phyloP scores from a whole-genome alignment of 164 flowering plant species.

The Annona cherimola region DNA sequence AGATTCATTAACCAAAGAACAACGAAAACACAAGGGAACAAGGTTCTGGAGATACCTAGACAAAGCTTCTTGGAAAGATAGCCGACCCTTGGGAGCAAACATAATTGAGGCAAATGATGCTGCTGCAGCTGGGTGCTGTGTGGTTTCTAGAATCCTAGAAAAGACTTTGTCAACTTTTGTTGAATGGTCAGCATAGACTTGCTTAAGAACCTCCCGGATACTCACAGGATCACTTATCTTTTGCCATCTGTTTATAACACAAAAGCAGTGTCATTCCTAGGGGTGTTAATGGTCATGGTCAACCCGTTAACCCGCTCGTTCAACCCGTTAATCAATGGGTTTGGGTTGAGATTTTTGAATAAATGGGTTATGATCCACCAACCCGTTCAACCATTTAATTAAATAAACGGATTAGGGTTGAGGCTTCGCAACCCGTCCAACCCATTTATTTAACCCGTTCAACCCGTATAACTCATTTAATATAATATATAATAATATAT shows the following conservation, averaged over 20 bases:
- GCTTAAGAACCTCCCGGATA: slow-evolving; percentile 67
- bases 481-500: no score
- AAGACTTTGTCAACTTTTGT: slow-evolving; percentile 79
- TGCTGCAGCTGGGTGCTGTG: slow-evolving; percentile 97
- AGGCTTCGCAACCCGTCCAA: no score
- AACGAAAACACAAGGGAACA: not conserved
- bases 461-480: no score
- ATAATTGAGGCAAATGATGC: slow-evolving; percentile 93
- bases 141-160: slow-evolving; percentile 60
- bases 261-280: not conserved
- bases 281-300: no score
- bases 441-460: no score
- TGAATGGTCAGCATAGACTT: slow-evolving; percentile 89
- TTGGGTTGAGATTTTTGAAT: no score
- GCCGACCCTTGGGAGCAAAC: slow-evolving; percentile 79
- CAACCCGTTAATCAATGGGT: no score
- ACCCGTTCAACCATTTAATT: no score
- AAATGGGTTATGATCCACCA: no score
- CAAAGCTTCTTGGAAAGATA: slow-evolving; percentile 75
- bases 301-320: no score
- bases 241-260: slow-evolving; percentile 56
- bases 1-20: not conserved
- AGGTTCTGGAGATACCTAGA: slow-evolving; percentile 33
- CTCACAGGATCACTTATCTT: slow-evolving; percentile 85
- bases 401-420: no score